Conservation (phyloP, 495 filamentous ascomycete species). For the Articulospora tetracladia region DNA sequence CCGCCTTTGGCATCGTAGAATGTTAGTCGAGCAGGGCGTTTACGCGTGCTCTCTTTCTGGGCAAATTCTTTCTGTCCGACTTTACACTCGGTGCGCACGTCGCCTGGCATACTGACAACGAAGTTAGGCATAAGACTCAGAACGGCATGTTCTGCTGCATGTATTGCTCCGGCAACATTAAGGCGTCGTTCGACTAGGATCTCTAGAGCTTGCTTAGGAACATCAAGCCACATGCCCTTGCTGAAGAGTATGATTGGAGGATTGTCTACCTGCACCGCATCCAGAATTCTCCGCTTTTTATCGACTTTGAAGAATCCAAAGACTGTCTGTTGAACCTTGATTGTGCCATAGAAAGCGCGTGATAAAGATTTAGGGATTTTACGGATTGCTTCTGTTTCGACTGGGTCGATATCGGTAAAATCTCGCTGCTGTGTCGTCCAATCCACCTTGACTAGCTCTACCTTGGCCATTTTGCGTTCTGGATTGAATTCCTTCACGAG, state of each 20-base stretch:
- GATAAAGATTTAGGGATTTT: conserved; percentile 52
- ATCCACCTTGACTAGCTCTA: conserved; percentile 80
- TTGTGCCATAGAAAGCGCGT: conserved; percentile 77
- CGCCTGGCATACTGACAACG: conserved; percentile 77
- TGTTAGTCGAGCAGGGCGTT: conserved; percentile 81
- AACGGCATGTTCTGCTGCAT: conserved; percentile 90
- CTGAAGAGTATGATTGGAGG: conserved; percentile 79
- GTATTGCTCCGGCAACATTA: conserved; percentile 86
- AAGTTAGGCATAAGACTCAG: conserved; percentile 85
- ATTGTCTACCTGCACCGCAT: conserved; percentile 90
- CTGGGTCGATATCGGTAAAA: conserved; percentile 90
- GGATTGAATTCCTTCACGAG: conserved; percentile 86
- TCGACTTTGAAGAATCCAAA: conserved; percentile 98
- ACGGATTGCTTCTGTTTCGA: conserved; percentile 79
- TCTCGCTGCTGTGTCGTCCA: conserved; percentile 94
- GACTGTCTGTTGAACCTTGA: conserved; percentile 78
- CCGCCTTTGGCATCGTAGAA: conserved; percentile 96
- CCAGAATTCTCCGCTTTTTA: conserved; percentile 74
- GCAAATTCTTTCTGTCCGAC: conserved; percentile 72
- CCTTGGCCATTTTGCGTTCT: conserved; percentile 66
- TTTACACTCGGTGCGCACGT: conserved; percentile 95
- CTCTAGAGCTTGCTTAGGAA: conserved; percentile 73
- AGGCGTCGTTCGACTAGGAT: conserved; percentile 69
- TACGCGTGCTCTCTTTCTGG: conserved; percentile 67
- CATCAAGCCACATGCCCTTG: conserved; percentile 96